Percentiles rank a stretch among this genome's conserved stretches.
Evolutionary conservation across 2,329 filamentous ascomycete species (phyloP).

Genomic region (Ophiostoma perfectum): DNA sequence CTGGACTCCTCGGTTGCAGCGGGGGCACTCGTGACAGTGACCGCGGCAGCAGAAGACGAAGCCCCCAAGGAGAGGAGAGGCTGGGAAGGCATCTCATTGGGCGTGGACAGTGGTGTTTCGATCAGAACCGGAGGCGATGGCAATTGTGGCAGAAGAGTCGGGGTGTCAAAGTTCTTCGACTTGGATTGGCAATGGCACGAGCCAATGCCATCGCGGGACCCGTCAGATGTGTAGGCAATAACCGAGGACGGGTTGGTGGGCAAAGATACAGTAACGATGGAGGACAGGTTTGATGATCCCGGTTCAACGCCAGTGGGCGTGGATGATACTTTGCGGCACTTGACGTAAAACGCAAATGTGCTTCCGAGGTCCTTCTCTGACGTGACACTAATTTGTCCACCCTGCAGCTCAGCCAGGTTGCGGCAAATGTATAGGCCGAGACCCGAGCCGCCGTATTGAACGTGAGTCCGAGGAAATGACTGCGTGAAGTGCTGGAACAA

Average conservation of each 20-base stretch:
- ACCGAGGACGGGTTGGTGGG: slow-evolving; percentile 25
- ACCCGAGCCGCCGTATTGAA: slow-evolving; percentile 72
- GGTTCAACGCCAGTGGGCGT: slow-evolving; percentile 16
- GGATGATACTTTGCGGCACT: slow-evolving; percentile 48
- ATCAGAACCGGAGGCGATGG: slow-evolving; percentile 17
- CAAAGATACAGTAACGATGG: slow-evolving; percentile 32
- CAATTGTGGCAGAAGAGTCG: slow-evolving; percentile 5
- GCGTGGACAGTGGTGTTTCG: not conserved
- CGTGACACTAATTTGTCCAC: slow-evolving; percentile 68
- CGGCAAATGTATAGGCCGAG: slow-evolving; percentile 73
- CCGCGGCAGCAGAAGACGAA: not conserved
- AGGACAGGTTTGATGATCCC: slow-evolving; percentile 19
- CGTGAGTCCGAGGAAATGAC: slow-evolving; percentile 67
- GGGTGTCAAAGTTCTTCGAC: slow-evolving; percentile 1
- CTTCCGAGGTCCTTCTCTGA: slow-evolving; percentile 63
- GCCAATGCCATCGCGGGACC: not conserved
- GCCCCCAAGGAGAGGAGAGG: not conserved
- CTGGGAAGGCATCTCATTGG: not conserved
- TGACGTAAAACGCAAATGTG: slow-evolving; percentile 73
- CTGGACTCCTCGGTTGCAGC: no score
- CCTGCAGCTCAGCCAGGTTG: slow-evolving; percentile 69
- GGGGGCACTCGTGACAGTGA: not conserved
- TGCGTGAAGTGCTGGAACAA: slow-evolving; percentile 78
- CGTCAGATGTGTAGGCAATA: slow-evolving; percentile 14
- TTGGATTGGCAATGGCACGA: slow-evolving; percentile 10